phyloP scores from a whole-genome alignment of 257 asterid genomes.

The Ophiorrhiza pumila region DNA sequence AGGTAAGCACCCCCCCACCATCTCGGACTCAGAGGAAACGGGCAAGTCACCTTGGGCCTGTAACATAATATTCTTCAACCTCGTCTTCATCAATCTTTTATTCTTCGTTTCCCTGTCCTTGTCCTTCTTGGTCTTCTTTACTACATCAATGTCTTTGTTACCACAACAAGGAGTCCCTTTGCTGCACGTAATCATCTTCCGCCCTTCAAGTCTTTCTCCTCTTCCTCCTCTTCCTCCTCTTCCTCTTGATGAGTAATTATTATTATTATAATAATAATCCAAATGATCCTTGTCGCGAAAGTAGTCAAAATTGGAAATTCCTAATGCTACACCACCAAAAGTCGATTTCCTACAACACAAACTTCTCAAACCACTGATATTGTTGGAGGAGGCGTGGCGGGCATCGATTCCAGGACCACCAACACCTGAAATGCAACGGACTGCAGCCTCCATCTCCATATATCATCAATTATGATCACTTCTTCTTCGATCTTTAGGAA shows the following conservation, averaged over 20 bases:
- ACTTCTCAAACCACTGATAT: not conserved
- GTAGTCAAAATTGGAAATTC: conserved; percentile 18
- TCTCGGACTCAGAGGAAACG: conserved; percentile 39
- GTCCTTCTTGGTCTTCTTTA: conserved; percentile 24
- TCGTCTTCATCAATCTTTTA: conserved; percentile 50
- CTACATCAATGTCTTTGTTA: too few relatives aligned
- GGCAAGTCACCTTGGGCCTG: conserved; percentile 45
- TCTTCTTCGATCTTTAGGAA: too few relatives aligned
- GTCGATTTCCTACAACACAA: conserved; percentile 3
- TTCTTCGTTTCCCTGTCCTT: conserved; percentile 30
- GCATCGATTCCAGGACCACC: not conserved
- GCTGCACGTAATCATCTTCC: conserved; percentile 23
- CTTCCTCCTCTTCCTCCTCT: not conserved
- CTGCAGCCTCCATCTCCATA: conserved; percentile 12
- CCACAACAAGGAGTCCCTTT: conserved; percentile 14
- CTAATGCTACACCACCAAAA: not conserved
- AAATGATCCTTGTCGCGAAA: conserved; percentile 51
- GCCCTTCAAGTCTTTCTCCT: not conserved
- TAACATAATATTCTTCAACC: conserved; percentile 62
- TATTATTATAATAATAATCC: conserved; percentile 44
- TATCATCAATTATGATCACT: not conserved
- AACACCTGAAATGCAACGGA: not conserved
- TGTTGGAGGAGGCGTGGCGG: not conserved
- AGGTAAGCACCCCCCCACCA: too few relatives aligned
- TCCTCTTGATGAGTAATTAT: conserved; percentile 19